Base-by-base conservation (phyloP, 2,329 filamentous ascomycete species). In the Mariannaea elegans region DNA sequence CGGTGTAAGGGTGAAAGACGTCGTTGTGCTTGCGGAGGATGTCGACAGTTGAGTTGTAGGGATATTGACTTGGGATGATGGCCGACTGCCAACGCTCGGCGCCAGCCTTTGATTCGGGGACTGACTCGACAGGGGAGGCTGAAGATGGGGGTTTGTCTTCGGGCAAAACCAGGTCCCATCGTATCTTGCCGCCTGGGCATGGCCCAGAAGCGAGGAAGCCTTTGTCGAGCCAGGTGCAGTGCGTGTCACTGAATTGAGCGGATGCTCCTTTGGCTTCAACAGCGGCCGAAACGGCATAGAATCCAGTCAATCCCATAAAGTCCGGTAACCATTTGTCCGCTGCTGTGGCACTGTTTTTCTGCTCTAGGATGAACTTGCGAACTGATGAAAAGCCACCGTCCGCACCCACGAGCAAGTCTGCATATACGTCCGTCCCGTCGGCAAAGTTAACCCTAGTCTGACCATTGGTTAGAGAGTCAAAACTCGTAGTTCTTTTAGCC, bases 131-230 rank as follows among this genome's bases (percentile, higher is more conserved):
- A 6, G 50, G 51, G 1, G 61, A 54, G n/a, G 39, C 24, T 9
- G 51, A 59, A 5, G 61, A 55, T 3, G 61, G 64, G 2, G 64
- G 51, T 7, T 62, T 45, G 3, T 41, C n/a, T 13, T 71, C 65
- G 0, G 65, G 66, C 16, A 71, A 45, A 13, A 71, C 55, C n/a
- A 71, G 55, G 27, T 71, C 68, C 69, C 69, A 71, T 13, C 69
- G 61, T 8, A 65, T 64, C 59, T 63, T 68, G 19, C 56, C 52
- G 5, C 56, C 53, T 1, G 61, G 60, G 32, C 62, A 67, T 0
- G 67, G 68, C 0, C 63, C 67, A 0, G 68, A 65, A 2, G 68
- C 54, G 1, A 71, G 49, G 8, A 61, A 67, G 1, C 68, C 68
- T 13, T 44, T 55, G 6, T 63, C 45, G 4, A 70, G 47, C 21